Evolutionary conservation across 208 protist genomes (phyloP), one percentile per base, ranked within the genome.

Genomic region (Borovskyia barvae): DNA sequence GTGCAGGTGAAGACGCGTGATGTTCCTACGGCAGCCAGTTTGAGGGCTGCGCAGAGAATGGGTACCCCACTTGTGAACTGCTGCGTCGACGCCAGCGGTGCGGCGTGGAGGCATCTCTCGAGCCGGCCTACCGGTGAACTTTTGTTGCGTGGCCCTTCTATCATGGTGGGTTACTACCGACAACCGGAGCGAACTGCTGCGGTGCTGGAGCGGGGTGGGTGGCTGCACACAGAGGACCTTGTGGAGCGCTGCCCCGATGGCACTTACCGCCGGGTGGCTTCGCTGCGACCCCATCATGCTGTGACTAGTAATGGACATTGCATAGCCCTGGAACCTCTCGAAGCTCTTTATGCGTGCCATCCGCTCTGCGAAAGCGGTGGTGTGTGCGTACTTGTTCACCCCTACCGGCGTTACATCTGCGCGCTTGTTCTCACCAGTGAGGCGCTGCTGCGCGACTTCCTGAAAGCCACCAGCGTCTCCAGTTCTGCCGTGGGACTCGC

Each of bases 1-100:
- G 51, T 78, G 20, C 77, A 97, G 63, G 55, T 98, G 43, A 97
- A 97, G 75, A 60, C 98, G 14, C 80, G 85, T 4, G 85, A 92
- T 47, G 79, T 94, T 8, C 14, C 36, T 36, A n/a, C 49, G 11
- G 22, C 15, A 19, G 5, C 14, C 28, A 75, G 85, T 2, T 72
- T 75, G 5, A n/a, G n/a, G n/a, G n/a, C n/a, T n/a, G n/a, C n/a
- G n/a, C n/a, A n/a, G n/a, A n/a, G n/a, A n/a, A n/a, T n/a, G n/a
- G 49, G 71, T 20, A 72, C 63, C 32, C 46, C 45, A 4, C 69
- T 72, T 40, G 58, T 46, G 0, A 54, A 75, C 30, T 49, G n/a
- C 26, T 52, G 41, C 19, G 24, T 69, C 24, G 35, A 36, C 37
- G 9, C 15, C 52, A 22, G 37, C 37, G 19, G 37, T 39, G n/a